Conservation (phyloP, 495 filamentous ascomycete genomes). For the Sporormia fimetaria region DNA sequence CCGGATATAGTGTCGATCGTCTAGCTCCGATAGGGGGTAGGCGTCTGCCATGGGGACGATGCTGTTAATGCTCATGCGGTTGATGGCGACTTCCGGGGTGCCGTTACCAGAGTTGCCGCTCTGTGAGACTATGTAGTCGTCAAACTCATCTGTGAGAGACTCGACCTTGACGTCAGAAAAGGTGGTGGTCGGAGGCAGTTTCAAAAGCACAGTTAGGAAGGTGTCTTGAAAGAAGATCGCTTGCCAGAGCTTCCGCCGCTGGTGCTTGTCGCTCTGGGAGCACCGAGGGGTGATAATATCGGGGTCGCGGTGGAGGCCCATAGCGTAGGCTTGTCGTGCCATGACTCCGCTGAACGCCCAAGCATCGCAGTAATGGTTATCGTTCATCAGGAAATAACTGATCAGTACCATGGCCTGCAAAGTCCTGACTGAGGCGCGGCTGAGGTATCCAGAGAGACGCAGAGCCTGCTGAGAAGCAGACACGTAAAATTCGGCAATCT, state of each 20-base stretch:
- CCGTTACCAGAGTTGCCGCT: conserved; percentile 9
- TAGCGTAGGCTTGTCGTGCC: conserved; percentile 60
- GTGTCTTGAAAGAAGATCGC: conserved; percentile 65
- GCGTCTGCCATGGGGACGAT: conserved; percentile 27
- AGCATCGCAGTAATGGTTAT: conserved; percentile 62
- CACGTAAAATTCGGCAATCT: conserved; percentile 65
- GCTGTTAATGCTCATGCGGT: conserved; percentile 34
- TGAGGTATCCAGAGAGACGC: conserved; percentile 56
- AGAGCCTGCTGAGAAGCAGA: conserved; percentile 61
- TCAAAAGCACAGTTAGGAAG: conserved; percentile 62
- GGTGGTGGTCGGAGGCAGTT: conserved; percentile 57
- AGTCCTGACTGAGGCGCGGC: conserved; percentile 50
- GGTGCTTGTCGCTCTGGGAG: conserved; percentile 52
- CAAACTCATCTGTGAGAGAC: conserved; percentile 40
- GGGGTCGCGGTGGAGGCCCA: conserved; percentile 64
- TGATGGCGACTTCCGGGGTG: conserved; percentile 16
- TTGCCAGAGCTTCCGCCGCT: conserved; percentile 62
- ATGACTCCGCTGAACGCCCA: conserved; percentile 64
- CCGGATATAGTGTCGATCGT: conserved; percentile 53
- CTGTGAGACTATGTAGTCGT: conserved; percentile 37
- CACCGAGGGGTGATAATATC: conserved; percentile 53
- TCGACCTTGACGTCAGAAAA: conserved; percentile 61
- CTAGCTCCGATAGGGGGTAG: conserved; percentile 28
- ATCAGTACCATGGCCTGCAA: conserved; percentile 66
- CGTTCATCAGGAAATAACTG: conserved; percentile 67